Conservation (phyloP, 192 early-diverging fungal species). For the Gigaspora rosea region DNA sequence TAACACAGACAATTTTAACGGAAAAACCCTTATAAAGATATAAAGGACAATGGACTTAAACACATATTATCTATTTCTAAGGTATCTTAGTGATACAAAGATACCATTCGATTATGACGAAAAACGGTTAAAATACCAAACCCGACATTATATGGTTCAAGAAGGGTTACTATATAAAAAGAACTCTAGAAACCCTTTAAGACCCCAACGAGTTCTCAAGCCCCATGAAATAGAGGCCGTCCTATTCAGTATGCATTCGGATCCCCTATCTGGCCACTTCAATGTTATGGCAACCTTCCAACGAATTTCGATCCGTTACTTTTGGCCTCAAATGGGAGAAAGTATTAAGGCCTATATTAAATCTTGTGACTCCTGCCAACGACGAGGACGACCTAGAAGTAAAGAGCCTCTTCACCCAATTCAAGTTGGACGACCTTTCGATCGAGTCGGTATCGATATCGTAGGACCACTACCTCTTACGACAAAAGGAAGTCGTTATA, state of each 20-base stretch:
- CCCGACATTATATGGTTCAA: neutral
- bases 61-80: neutral
- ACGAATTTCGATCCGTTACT: neutral
- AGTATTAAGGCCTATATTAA: conserved; percentile 3
- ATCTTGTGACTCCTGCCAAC: neutral
- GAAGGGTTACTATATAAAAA: neutral
- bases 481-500: neutral
- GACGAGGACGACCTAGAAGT: neutral
- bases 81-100: neutral
- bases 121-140: neutral
- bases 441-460: conserved; percentile 1
- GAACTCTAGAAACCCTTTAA: neutral
- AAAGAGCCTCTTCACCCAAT: neutral
- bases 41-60: neutral
- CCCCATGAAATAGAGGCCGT: neutral
- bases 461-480: conserved; percentile 4
- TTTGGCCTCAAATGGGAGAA: neutral
- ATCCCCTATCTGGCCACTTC: neutral
- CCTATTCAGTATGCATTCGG: neutral
- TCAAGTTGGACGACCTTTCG: neutral
- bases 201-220: neutral
- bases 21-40: too few relatives aligned
- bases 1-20: too few relatives aligned
- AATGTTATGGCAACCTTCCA: neutral
- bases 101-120: neutral